Conservation (phyloP, 83 land plant genomes). For the Thuja plicata region DNA sequence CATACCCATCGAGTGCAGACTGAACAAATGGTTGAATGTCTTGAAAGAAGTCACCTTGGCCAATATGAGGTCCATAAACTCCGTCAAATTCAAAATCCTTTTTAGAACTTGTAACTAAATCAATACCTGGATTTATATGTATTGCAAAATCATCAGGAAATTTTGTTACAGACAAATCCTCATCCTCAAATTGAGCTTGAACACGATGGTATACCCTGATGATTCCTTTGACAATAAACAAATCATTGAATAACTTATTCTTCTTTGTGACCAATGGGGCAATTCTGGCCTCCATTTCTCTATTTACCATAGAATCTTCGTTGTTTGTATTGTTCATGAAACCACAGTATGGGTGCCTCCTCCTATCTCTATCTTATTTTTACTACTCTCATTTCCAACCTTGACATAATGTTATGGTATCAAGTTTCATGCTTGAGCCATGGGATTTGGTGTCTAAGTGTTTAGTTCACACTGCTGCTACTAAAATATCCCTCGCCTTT, state of each 20-base stretch:
- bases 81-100: conserved; percentile 95
- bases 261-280: conserved; percentile 74
- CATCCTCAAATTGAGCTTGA: conserved; percentile 90
- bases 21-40: too few species aligned
- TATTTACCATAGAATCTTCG: too few species aligned
- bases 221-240: conserved; percentile 55
- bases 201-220: conserved; percentile 81
- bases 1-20: too few species aligned
- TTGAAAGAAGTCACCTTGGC: conserved; percentile 59
- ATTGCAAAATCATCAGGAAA: conserved; percentile 86
- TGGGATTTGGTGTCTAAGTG: too few species aligned
- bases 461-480: too few species aligned
- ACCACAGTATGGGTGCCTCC: too few species aligned
- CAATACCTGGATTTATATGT: conserved; percentile 68
- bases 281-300: conserved; percentile 78
- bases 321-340: too few species aligned
- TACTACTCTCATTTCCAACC: too few species aligned
- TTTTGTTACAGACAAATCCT: conserved; percentile 65
- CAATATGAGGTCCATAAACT: conserved; percentile 94
- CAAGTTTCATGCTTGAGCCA: too few species aligned
- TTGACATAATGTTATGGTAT: too few species aligned
- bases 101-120: conserved; percentile 44
- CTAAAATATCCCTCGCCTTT: too few species aligned
- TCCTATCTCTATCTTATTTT: too few species aligned
- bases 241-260: conserved; percentile 59